These are phyloP conservation scores for Gossypium schwendimanii DNA, from an alignment of 441 rosid genomes.

Conservation along the genomic window DNA sequence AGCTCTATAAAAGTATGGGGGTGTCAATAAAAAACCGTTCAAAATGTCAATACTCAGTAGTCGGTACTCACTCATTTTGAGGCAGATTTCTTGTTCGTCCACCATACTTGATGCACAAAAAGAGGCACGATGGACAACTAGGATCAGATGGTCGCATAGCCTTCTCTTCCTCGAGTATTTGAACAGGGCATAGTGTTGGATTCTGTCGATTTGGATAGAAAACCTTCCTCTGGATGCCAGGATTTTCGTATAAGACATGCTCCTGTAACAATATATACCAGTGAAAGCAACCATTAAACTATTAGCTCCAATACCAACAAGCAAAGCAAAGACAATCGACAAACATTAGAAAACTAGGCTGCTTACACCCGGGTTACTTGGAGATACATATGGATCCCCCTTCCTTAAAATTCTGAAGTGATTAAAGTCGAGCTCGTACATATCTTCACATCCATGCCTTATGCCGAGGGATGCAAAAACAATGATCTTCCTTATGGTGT, in stretches of 20 bases:
- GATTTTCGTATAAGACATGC: conserved; percentile 50
- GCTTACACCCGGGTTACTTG: conserved; percentile 45
- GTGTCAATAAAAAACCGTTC: not conserved
- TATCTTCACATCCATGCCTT: conserved; percentile 54
- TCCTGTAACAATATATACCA: conserved; percentile 28
- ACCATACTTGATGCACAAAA: conserved; percentile 60
- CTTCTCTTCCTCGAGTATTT: conserved; percentile 54
- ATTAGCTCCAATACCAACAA: not conserved
- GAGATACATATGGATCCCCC: conserved; percentile 43
- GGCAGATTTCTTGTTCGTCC: conserved; percentile 64
- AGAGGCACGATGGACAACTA: conserved; percentile 50
- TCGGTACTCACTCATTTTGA: conserved; percentile 46
- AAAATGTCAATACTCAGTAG: conserved; percentile 14
- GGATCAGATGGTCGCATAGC: conserved; percentile 53
- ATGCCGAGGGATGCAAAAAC: conserved; percentile 48
- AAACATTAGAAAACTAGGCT: not conserved
- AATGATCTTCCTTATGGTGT: conserved; percentile 50
- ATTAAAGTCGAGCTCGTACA: conserved; percentile 47
- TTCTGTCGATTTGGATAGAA: conserved; percentile 43
- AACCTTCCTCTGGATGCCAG: conserved; percentile 38
- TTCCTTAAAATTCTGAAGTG: conserved; percentile 44
- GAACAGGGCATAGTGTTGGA: conserved; percentile 47
- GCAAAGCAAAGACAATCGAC: not conserved
- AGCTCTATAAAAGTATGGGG: not conserved
- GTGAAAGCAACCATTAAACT: not conserved